Evolutionary conservation across 1,284 basidiomycete genomes (phyloP), one percentile per base, ranked within the genome.

Genomic region (Marasmius oreades): DNA sequence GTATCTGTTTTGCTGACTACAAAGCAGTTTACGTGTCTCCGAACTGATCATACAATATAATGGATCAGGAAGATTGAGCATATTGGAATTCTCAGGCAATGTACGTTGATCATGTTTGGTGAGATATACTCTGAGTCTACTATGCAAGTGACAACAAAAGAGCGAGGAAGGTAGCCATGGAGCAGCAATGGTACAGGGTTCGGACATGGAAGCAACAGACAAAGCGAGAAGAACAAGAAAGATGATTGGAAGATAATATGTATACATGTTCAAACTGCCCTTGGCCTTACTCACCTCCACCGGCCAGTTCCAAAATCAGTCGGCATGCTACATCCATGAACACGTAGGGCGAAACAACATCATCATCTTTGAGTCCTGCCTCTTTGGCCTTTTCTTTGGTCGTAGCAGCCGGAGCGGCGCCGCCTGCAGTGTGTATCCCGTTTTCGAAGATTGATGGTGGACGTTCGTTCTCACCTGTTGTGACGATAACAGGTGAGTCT

Each of bases 261-360:
- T 18, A 16, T 20, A 20, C 16, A 42, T 14, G 16, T 20, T 18
- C 16, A 7, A n/a, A 7, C 16, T 7, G 39, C 16, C 10, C 3
- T 7, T n/a, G 7, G 20, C 8, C 33, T 39, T 56, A 61, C 70
- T 71, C 57, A 26, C 75, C 76, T 52, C 85, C 89, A 52, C 89
- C 89, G 20, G 90, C 89, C 61, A 92, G 78, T 71, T 91, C 88
- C 46, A 92, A 75, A 64, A 92, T 92, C 62, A 92, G 74, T 60
- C 83, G 76, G 66, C 89, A 97, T 6, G 97, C 94, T 56, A 96
- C 90, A 70, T 99, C 96, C 81, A 98, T 88, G 72, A 99, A 99
- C 60, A 98, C 83, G 73, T 95, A 99, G 3, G 97, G 96, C 52
- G 90, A 93, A 52, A 95, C 86, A 52, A 95, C 86, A 62, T 90